These are phyloP conservation scores for Penicillium sp. DNA, from an alignment of 2,329 filamentous ascomycete genomes.

Conservation along the genomic window DNA sequence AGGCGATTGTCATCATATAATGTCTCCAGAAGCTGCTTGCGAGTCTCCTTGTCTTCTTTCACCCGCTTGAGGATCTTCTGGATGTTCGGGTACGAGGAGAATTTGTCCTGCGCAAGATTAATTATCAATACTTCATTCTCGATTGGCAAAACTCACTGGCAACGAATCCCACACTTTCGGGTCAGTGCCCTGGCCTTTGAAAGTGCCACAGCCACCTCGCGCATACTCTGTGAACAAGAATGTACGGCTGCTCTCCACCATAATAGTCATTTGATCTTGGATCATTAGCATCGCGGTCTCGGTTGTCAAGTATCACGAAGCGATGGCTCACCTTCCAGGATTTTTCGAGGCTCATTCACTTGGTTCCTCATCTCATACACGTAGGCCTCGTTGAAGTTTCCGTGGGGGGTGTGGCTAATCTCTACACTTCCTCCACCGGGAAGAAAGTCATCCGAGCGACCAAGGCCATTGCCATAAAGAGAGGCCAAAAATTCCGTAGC, in stretches of 20 bases:
- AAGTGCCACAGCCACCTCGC: conserved; percentile 25
- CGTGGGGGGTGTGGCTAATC: conserved; percentile 30
- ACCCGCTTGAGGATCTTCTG: conserved; percentile 27
- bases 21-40: neutral
- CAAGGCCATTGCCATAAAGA: conserved; percentile 30
- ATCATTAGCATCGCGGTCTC: neutral
- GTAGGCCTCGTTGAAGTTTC: conserved; percentile 46
- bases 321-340: conserved; percentile 37
- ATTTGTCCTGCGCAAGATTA: conserved; percentile 23
- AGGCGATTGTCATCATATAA: neutral
- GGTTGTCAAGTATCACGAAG: neutral
- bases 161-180: conserved; percentile 26
- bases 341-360: conserved; percentile 45
- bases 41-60: conserved; percentile 6
- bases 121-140: neutral
- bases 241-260: conserved; percentile 30
- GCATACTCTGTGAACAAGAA: conserved; percentile 33
- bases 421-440: conserved; percentile 31
- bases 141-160: neutral
- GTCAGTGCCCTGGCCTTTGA: conserved; percentile 29
- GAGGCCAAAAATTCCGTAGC: conserved; percentile 53
- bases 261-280: conserved; percentile 34
- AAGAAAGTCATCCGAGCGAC: conserved; percentile 28
- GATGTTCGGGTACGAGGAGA: conserved; percentile 30
- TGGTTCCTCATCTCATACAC: conserved; percentile 48